phyloP scores from a whole-genome alignment of 768 basidiomycete genomes.

The Polyporus arcularius region DNA sequence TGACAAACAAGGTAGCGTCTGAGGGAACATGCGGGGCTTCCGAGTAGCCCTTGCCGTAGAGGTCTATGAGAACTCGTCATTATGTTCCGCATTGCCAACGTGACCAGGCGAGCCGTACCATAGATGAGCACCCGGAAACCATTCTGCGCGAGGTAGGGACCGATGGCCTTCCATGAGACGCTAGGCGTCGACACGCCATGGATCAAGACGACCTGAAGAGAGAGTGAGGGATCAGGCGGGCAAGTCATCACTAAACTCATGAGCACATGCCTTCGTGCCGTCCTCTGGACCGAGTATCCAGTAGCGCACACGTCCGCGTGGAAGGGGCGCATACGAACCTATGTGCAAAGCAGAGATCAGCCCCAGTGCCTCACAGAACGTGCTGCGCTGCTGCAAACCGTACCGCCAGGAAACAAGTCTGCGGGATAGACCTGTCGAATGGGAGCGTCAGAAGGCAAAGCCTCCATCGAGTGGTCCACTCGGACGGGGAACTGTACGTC shows the following conservation, averaged over 20 bases:
- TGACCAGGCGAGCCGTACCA: conserved; percentile 39
- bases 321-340: conserved; percentile 63
- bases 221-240: neutral
- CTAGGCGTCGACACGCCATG: conserved; percentile 77
- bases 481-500: conserved; percentile 20
- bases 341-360: conserved; percentile 36
- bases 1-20: conserved; percentile 60
- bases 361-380: neutral
- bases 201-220: conserved; percentile 64
- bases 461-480: conserved; percentile 29
- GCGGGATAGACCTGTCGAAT: conserved; percentile 32
- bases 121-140: conserved; percentile 78
- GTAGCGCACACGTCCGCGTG: conserved; percentile 62
- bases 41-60: conserved; percentile 85
- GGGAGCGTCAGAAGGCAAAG: conserved; percentile 18
- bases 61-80: conserved; percentile 43
- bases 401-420: conserved; percentile 33
- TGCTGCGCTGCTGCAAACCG: neutral
- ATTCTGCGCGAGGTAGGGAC: conserved; percentile 55
- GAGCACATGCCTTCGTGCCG: conserved; percentile 58
- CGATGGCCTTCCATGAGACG: conserved; percentile 73
- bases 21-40: conserved; percentile 72
- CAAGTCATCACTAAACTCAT: too few relatives aligned
- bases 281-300: conserved; percentile 74
- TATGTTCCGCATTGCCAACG: too few relatives aligned